Evolutionary conservation across 768 basidiomycete genomes (phyloP).

Genomic region (Lanmaoa rubissima): DNA sequence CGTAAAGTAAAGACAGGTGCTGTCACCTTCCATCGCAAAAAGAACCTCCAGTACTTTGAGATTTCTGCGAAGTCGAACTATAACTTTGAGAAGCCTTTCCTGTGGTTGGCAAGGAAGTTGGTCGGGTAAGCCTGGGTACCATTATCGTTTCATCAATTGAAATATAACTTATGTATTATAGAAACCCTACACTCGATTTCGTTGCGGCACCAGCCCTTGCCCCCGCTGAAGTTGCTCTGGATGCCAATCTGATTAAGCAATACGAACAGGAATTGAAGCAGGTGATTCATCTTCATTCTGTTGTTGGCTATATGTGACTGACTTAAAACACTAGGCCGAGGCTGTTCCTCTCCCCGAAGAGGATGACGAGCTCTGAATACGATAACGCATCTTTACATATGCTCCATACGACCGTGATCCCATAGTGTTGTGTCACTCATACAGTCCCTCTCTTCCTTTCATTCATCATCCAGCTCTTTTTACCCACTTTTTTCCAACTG

Average conservation of each 20-base stretch:
- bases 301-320: background rate
- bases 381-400: slow-evolving; percentile 16
- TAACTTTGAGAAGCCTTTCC: slow-evolving; percentile 99
- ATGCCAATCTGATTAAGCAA: slow-evolving; percentile 69
- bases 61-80: slow-evolving; percentile 99
- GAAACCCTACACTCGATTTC: slow-evolving; percentile 87
- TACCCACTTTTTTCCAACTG: slow-evolving; percentile 23
- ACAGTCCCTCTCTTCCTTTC: slow-evolving; percentile 13
- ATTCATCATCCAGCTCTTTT: slow-evolving; percentile 17
- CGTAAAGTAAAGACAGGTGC: slow-evolving; percentile 99
- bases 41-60: slow-evolving; percentile 99
- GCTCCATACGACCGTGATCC: slow-evolving; percentile 20
- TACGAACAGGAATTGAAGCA: slow-evolving; percentile 76
- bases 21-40: slow-evolving; percentile 99
- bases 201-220: slow-evolving; percentile 95
- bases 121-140: slow-evolving; percentile 67
- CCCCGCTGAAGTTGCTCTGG: slow-evolving; percentile 89
- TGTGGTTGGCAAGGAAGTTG: slow-evolving; percentile 97
- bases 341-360: slow-evolving; percentile 96
- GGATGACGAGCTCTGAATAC: slow-evolving; percentile 76
- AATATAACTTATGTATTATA: slow-evolving; percentile 28
- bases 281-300: slow-evolving; percentile 39
- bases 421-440: slow-evolving; percentile 22
- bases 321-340: slow-evolving; percentile 59
- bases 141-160: background rate